These are phyloP conservation scores for Sphagnurus paluster DNA, from an alignment of 1,284 basidiomycete genomes.

Conservation along the genomic window DNA sequence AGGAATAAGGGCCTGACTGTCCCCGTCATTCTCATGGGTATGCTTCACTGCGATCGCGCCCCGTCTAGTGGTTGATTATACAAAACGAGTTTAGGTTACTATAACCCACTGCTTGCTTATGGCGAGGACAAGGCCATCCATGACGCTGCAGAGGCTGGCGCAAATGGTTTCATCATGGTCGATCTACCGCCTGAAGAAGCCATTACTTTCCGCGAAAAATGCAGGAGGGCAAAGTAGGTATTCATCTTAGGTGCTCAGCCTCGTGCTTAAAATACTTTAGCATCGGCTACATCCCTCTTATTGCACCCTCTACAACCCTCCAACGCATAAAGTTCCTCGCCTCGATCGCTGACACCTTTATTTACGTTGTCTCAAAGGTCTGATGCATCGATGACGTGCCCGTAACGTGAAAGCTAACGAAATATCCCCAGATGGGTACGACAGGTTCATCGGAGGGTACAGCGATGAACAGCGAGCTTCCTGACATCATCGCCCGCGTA, in stretches of 20 bases:
- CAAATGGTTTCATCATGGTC: constrained; percentile 97
- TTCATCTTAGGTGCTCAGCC: constrained; percentile 1
- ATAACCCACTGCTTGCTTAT: constrained; percentile 94
- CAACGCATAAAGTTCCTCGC: constrained; percentile 89
- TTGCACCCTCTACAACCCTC: constrained; percentile 92
- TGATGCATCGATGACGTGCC: constrained; percentile 7
- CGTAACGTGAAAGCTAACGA: no score
- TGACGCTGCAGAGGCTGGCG: constrained; percentile 85
- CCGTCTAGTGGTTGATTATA: constrained; percentile 3
- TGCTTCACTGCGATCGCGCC: constrained; percentile 20
- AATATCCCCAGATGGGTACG: constrained; percentile 84
- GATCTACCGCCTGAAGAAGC: constrained; percentile 99
- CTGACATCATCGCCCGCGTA: constrained; percentile 76
- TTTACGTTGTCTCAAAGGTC: constrained; percentile 96
- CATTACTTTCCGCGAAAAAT: constrained; percentile 85
- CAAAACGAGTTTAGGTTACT: constrained; percentile 88
- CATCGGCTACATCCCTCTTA: constrained; percentile 94
- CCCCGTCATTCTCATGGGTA: constrained; percentile 94
- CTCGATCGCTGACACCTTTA: constrained; percentile 94
- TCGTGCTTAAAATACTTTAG: constrained; percentile 38
- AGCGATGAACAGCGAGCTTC: constrained; percentile 74
- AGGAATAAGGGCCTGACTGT: constrained; percentile 79
- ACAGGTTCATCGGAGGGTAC: constrained; percentile 87
- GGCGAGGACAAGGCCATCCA: constrained; percentile 92
- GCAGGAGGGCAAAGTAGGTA: constrained; percentile 75